Percentiles rank a stretch among this genome's conserved stretches.
Evolutionary conservation across 2,329 filamentous ascomycete species (phyloP).

Genomic region (Sphaerostilbella broomeana): DNA sequence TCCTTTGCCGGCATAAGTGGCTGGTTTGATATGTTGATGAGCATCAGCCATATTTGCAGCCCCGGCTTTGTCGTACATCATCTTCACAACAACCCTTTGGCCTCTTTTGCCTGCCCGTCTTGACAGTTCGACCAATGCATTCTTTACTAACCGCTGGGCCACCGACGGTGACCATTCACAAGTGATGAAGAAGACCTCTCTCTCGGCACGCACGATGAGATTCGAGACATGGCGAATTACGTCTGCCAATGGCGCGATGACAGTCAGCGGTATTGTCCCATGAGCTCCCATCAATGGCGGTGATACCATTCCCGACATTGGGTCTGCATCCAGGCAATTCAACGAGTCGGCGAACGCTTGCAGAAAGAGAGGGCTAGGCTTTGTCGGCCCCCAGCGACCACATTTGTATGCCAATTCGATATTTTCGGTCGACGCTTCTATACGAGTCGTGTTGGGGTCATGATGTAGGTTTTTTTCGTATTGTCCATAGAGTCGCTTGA

Average conservation of each 20-base stretch:
- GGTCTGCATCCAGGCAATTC: conserved; percentile 45
- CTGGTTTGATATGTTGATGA: conserved; percentile 52
- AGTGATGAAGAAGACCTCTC: conserved; percentile 67
- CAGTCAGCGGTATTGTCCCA: conserved; percentile 60
- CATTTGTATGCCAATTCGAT: conserved; percentile 51
- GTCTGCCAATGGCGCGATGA: conserved; percentile 53
- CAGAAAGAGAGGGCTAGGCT: conserved; percentile 63
- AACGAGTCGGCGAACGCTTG: conserved; percentile 62
- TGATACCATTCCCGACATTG: conserved; percentile 44
- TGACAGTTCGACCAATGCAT: conserved; percentile 64
- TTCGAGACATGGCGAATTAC: conserved; percentile 70
- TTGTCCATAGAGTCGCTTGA: conserved; percentile 47
- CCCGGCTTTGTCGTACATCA: conserved; percentile 69
- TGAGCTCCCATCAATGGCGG: conserved; percentile 45
- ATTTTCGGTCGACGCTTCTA: conserved; percentile 26
- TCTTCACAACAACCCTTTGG: conserved; percentile 57
- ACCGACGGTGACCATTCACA: conserved; percentile 69
- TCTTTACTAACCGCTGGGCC: conserved; percentile 59
- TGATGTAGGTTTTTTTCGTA: conserved; percentile 16
- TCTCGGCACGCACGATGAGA: conserved; percentile 63
- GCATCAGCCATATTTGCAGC: conserved; percentile 58
- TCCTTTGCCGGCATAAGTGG: conserved; percentile 50
- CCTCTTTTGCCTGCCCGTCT: conserved; percentile 53
- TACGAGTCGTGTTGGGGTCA: conserved; percentile 13
- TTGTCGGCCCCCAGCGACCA: conserved; percentile 58